Evolutionary conservation across 176 grass and related monocot genomes (phyloP).

Genomic region (Eleusine indica): DNA sequence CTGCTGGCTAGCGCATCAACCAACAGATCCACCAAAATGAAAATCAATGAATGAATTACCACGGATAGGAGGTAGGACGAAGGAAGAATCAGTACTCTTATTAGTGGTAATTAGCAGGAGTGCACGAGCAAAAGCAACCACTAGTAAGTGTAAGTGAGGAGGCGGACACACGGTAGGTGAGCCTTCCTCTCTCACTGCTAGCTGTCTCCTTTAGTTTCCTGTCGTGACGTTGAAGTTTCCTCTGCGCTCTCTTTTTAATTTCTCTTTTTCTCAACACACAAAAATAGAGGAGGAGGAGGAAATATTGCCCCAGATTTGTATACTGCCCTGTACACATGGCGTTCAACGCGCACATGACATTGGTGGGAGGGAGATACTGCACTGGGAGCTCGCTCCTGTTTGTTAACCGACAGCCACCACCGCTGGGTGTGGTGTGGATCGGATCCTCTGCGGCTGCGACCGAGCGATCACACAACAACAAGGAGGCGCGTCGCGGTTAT

Average conservation of each 20-base stretch:
- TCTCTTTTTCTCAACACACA: too few species aligned
- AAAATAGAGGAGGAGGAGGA: neutral
- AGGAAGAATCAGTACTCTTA: neutral
- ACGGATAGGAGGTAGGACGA: too few species aligned
- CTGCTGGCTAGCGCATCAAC: too few species aligned
- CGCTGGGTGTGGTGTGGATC: too few species aligned
- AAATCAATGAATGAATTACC: too few species aligned
- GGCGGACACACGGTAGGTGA: slow-evolving; percentile 62
- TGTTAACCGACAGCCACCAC: too few species aligned
- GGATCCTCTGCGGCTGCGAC: too few species aligned
- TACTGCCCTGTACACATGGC: slow-evolving; percentile 32
- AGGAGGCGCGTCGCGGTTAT: too few species aligned
- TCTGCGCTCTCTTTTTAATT: neutral
- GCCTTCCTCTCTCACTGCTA: slow-evolving; percentile 67
- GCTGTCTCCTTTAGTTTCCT: slow-evolving; percentile 59
- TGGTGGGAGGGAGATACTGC: too few species aligned
- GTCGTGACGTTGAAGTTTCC: slow-evolving; percentile 96
- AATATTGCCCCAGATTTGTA: neutral
- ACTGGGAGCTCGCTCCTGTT: too few species aligned
- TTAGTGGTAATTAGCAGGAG: neutral
- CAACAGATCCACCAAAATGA: too few species aligned
- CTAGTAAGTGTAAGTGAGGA: neutral
- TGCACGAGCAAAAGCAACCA: slow-evolving; percentile 26
- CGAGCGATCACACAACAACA: too few species aligned
- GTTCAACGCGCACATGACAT: neutral